Base-by-base conservation (phyloP, 2,329 filamentous ascomycete genomes). In the Botrytis cinerea region DNA sequence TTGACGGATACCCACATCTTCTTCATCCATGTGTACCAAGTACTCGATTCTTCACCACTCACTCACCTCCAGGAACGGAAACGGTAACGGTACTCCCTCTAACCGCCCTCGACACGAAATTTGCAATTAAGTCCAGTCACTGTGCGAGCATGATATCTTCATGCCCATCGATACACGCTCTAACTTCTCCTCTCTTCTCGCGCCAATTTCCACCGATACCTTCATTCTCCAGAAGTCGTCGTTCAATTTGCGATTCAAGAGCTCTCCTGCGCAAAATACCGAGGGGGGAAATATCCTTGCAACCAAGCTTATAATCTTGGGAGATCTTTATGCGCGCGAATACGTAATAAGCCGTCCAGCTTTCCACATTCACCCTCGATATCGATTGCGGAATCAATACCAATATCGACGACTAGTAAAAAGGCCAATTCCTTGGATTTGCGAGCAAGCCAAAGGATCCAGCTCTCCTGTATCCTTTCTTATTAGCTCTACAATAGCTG, bases 101-200 rank as follows among this genome's bases (percentile, higher is more conserved):
- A 43, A 57, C 28, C 48, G 54, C 51, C 4, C 25, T 28, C 25
- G 2, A 32, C 14, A 54, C 35, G 8, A 60, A 48, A 35, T 38
- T 43, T n/a, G 38, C 75, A 69, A 77, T 75, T 77, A 72, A 76
- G 40, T 48, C 20, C 48, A 57, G 35, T 20, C 35, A 45, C 32
- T 38, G 64, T 75, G 73, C 76, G 77, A 77, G 74, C 75, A 78
- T 78, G 75, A 73, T 71, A 60, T 76, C 74, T 72, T 62, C 67
- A 76, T 75, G 28, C 25, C 57, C 43, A 62, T 70, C 61, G 61
- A 72, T 70, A 64, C 51, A 61, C 75, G 73, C 73, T 64, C 62
- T 66, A 57, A 6, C 59, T 40, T 71, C 63, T 48, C 25, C 69
- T 71, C 68, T 74, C 9, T 59, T 59, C 6, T 46, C 69, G 64